Base-by-base conservation (phyloP, 345 rosid genomes). In the Gossypium ekmanianum region DNA sequence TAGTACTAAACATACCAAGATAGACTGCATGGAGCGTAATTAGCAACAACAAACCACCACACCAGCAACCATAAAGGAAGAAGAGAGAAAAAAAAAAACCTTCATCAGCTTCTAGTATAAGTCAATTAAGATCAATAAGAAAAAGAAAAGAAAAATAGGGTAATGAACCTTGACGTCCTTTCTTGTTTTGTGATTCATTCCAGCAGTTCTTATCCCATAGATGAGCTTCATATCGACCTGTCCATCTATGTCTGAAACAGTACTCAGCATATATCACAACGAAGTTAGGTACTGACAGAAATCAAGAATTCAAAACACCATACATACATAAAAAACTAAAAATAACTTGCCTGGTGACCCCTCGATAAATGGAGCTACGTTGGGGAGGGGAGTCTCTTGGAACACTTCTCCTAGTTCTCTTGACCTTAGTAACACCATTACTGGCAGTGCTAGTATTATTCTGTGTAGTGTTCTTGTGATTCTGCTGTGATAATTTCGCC, bases 311-410 rank as follows among this genome's bases (percentile, higher is more conserved):
- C 41, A 34, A 34, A 34, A 34, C 41, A 5, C 7, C 41, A 54
- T 24, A 48, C 17, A 12, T 11, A 11, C 26, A 57, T 11, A 3
- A 58, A 1, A 22, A 57, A 57, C 61, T 9, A 57, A 58, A 57
- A 2, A 11, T 14, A 34, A 34, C 29, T 66, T 9, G 84, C 98
- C 94, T 94, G 4, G 98, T 94, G 64, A 94, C 97, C 1, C 98
- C 98, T 24, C 95, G 88, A 72, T 92, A 88, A 45, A 87, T 83
- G 2, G 97, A 94, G 88, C 97, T 94, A n/a, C 98, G 92, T 75
- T 86, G 94, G 56, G 98, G 94, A 71, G 97, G 98, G 64, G 95
- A 84, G 74, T 91, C 97, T 82, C 97, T 86, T 0, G 94, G 94
- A 12, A 89, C 91, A 43, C 91, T 89, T 77, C 91, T 81, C 77